Evolutionary conservation across 2,329 filamentous ascomycete species (phyloP), one percentile per base, ranked within the genome.

Genomic region (Calonectria pteridis): DNA sequence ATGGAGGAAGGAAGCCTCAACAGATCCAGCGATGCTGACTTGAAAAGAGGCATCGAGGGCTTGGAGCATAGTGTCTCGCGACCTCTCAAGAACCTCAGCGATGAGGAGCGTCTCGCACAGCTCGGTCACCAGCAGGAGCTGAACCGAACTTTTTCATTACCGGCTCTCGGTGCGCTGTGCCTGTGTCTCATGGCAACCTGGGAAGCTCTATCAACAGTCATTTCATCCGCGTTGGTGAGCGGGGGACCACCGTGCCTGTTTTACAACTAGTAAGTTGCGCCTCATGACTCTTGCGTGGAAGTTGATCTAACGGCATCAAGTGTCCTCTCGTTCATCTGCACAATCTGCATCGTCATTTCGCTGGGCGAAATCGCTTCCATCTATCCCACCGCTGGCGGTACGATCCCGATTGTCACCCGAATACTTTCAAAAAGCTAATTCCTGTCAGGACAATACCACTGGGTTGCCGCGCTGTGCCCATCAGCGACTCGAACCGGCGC

Each of bases 391-490:
- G 80, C 83, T 16, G 80, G 82, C 59, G 84, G 81, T 82, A 73
- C 43, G 69, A 2, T 18, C 6, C 46, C 20, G 13, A 18, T 18
- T 26, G 37, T 49, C 40, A 23, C 18, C 11, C 26, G 3, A 35
- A 14, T 11, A 46, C 7, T 3, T 3, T 18, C 51, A 14, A 11
- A 31, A 23, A 63, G 37, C 20, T 37, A 16, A 37, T 9, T 13
- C n/a, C 16, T 10, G 6, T 5, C 33, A 85, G 85, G 86, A 11
- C 86, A 87, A 78, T 87, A 88, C 53, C 85, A 87, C 77, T 88
- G 86, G 86, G 85, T 87, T 7, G 83, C 86, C 0, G 84, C 83
- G 6, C 80, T 88, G 1, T 73, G 67, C 58, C 77, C 77, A 18
- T 9, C 33, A 1, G 59, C 65, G 11, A 69, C 40, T 7, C 68